Conservation (phyloP, 805 yeast genomes). For the Torulaspora gathmanii region DNA sequence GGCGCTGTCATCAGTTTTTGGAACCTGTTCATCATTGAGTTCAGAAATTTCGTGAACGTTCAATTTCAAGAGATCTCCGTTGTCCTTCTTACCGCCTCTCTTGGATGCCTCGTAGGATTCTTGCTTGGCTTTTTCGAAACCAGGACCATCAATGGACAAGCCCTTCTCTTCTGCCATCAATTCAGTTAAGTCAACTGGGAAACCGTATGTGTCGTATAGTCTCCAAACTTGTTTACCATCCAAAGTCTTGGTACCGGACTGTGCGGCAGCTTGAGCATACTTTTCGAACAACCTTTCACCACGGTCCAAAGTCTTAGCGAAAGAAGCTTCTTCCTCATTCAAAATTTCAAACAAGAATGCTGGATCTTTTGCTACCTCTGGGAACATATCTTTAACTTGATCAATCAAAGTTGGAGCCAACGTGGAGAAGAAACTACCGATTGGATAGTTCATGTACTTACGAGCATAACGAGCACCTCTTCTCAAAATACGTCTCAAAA, state of each 20-base stretch:
- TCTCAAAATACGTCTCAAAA: conserved; percentile 91
- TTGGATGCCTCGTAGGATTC: conserved; percentile 94
- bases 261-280: conserved; percentile 78
- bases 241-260: conserved; percentile 67
- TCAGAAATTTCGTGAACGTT: conserved; percentile 87
- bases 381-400: conserved; percentile 84
- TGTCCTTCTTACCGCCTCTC: conserved; percentile 65
- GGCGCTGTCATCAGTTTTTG: conserved; percentile 77
- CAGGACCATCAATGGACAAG: conserved; percentile 83
- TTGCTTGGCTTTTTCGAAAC: conserved; percentile 83
- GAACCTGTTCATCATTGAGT: conserved; percentile 52
- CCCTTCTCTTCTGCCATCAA: conserved; percentile 99
- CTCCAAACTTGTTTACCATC: conserved; percentile 98
- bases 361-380: conserved; percentile 74
- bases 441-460: conserved; percentile 92
- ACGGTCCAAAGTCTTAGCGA: conserved; percentile 91
- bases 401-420: conserved; percentile 89
- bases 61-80: conserved; percentile 62
- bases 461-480: conserved; percentile 97
- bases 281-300: conserved; percentile 96
- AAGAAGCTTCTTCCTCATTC: conserved; percentile 93
- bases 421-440: conserved; percentile 88
- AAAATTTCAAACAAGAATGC: conserved; percentile 80
- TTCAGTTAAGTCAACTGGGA: conserved; percentile 97
- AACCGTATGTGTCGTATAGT: conserved; percentile 95